Base-by-base conservation (phyloP, 208 protist species). In the Naegleria gruberi region DNA sequence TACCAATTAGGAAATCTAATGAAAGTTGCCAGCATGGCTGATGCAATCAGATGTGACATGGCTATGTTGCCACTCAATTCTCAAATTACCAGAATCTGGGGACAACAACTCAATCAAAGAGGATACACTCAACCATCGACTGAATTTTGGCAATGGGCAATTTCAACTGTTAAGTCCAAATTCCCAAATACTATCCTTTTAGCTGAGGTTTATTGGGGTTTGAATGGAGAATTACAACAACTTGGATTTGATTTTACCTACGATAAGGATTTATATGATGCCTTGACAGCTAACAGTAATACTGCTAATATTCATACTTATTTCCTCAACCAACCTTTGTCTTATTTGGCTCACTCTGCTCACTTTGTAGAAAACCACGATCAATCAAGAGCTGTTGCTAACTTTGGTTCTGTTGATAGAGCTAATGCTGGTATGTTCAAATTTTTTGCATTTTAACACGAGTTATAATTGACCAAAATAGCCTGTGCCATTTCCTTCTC, bases 31-130 rank as follows among this genome's bases (percentile, higher is more conserved):
- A 88, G 46, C 8, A 42, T 93, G 7, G 23, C 89, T 23, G 94
- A 96, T 90, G 94, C 83, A 17, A 93, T 96, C 45, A 51, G 94
- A 47, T 95, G 92, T 91, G 94, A 96, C 86, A 96, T 96, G 94
- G 93, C 94, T 2, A 94, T 94, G 90, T 73, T 96, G 0, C 44
- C 91, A 19, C 73, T 96, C 0, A 96, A 96, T 47, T 55, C 94
- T 74, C 47, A 94, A 3, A 90, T 96, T 87, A 77, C 91, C 23
- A 46, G 87, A 19, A 94, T 83, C 15, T 96, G 94, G 94, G 55
- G 51, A 4, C 26, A 26, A 23, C 83, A 95, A 51, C 82, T 96
- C 4, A 34, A 30, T 10, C 74, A 88, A n/a, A 90, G 89, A 90
- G 92, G 92, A 23, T 96, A 91, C 2, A 46, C 30, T 34, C 41